Base-by-base conservation (phyloP, 345 rosid species). In the Barbarea vulgaris region DNA sequence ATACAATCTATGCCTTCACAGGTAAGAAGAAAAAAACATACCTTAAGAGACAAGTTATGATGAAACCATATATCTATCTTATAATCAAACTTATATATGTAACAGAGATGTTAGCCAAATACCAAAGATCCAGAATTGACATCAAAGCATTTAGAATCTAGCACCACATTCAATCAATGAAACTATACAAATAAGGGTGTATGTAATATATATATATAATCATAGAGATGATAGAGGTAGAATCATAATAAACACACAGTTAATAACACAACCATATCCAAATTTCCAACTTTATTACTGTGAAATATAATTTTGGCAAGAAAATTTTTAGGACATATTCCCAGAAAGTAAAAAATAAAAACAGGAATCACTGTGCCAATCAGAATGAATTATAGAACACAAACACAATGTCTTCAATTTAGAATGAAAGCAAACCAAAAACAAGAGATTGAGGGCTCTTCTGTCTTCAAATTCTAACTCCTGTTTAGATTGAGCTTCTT, bases 1-100 rank as follows among this genome's bases (percentile, higher is more conserved):
- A 71, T 30, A 14, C 46, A 54, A 63, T 55, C 76, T 71, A 60
- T 17, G 24, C 54, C 1, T 10, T 36, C 33, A 47, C 36, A 34
- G 18, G 11, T 8, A 17, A 25, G n/a, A n/a, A n/a, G n/a, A 22
- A 63, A 33, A 52, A 62, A 22, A 51, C 55, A 54, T 50, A 47
- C 58, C 79, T 78, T 74, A 54, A 5, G 78, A 58, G 17, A 13
- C 73, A 77, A 78, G 76, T 61, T 69, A 61, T 70, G 39, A 67
- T 3, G 41, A 67, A 15, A 33, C 52, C 13, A 36, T 39, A n/a
- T n/a, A n/a, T n/a, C n/a, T n/a, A n/a, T n/a, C n/a, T n/a, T n/a
- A n/a, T n/a, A n/a, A n/a, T 70, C 25, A 3, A 31, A 57, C 63
- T 9, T 1, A 58, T 4, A 31, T 15, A 53, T 3, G 4, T 53